phyloP scores from a whole-genome alignment of 176 grass and related monocot genomes.

The Oropetium thomaeum region DNA sequence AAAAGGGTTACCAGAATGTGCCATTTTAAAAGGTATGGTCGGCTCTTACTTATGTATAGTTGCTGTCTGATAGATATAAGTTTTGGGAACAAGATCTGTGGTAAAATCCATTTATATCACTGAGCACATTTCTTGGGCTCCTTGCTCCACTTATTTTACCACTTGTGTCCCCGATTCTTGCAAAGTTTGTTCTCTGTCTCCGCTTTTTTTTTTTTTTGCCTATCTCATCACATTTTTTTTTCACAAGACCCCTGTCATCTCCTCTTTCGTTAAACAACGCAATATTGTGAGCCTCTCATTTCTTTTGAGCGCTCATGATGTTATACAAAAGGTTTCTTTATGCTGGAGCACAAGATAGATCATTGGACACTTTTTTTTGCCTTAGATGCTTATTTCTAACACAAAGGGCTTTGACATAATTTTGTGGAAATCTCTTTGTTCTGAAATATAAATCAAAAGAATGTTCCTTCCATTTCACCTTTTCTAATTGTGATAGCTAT shows the following conservation, averaged over 20 bases:
- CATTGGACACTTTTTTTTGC: conserved; percentile 5
- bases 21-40: conserved; percentile 43
- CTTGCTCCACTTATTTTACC: conserved; percentile 6
- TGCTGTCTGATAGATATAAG: conserved; percentile 24
- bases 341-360: conserved; percentile 15
- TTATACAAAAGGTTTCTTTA: conserved; percentile 6
- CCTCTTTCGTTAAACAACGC: background rate
- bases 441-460: background rate
- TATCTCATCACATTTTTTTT: background rate
- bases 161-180: conserved; percentile 4
- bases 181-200: background rate
- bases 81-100: conserved; percentile 35
- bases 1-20: conserved; percentile 47
- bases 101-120: conserved; percentile 33
- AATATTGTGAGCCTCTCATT: background rate
- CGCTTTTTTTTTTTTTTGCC: background rate
- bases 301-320: background rate
- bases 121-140: background rate
- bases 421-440: conserved; percentile 25
- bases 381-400: conserved; percentile 3
- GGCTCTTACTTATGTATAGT: conserved; percentile 23
- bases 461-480: background rate
- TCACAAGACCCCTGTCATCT: no score
- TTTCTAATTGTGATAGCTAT: conserved; percentile 22
- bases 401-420: background rate